Evolutionary conservation across 768 basidiomycete species (phyloP).

Genomic region (Artomyces pyxidatus): DNA sequence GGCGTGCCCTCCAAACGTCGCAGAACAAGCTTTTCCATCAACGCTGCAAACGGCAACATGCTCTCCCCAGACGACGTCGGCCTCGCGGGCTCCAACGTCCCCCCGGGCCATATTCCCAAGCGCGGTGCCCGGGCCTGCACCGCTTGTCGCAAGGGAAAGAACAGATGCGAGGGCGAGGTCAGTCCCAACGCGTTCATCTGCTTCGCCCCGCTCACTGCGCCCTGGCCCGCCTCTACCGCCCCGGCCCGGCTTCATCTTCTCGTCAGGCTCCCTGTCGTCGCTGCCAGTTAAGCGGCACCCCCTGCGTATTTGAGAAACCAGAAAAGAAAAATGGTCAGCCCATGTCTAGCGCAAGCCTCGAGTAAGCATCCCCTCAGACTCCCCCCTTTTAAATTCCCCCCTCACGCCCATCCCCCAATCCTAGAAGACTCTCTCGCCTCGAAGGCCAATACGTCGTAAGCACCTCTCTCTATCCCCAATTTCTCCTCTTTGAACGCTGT

Average conservation of each 20-base stretch:
- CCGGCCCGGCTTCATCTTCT: conserved; percentile 40
- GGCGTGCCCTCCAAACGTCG: conserved; percentile 44
- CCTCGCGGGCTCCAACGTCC: conserved; percentile 19
- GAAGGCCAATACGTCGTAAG: conserved; percentile 80
- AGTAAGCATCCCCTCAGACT: conserved; percentile 75
- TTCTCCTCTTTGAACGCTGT: conserved; percentile 1
- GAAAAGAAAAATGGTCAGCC: conserved; percentile 71
- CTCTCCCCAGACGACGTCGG: conserved; percentile 26
- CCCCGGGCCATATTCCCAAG: conserved; percentile 69
- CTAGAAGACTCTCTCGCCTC: conserved; percentile 71
- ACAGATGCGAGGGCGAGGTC: conserved; percentile 90
- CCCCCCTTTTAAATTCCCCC: conserved; percentile 19
- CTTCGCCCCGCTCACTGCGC: conserved; percentile 36
- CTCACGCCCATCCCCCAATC: conserved; percentile 9
- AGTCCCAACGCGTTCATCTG: conserved; percentile 11
- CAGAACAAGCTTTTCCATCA: conserved; percentile 28
- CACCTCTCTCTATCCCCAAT: neutral
- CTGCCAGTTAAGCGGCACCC: conserved; percentile 73
- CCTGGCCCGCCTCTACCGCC: conserved; percentile 68
- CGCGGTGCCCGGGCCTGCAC: conserved; percentile 86
- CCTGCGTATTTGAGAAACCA: conserved; percentile 86
- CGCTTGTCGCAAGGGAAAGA: conserved; percentile 85
- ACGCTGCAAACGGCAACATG: conserved; percentile 21
- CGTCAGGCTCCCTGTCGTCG: conserved; percentile 82
- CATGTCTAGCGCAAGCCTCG: conserved; percentile 57